Conservation (phyloP, 768 basidiomycete species). For the Multifurca ochricompacta region DNA sequence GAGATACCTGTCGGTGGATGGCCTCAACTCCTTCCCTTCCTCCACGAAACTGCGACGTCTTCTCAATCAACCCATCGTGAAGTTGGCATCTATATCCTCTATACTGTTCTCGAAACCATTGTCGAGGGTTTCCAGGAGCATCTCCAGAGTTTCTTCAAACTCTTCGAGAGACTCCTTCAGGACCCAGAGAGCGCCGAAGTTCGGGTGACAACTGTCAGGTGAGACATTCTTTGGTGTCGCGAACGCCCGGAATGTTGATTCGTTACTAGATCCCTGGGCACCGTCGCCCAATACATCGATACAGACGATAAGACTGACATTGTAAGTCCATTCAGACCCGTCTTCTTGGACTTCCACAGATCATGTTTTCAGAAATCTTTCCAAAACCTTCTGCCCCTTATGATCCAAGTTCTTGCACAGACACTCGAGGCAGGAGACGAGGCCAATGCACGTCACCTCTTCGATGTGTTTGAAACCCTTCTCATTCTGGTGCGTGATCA, state of each 20-base stretch:
- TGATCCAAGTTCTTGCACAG: conserved; percentile 85
- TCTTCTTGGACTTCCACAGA: not conserved
- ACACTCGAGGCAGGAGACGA: conserved; percentile 75
- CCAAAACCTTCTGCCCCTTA: conserved; percentile 77
- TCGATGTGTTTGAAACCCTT: conserved; percentile 94
- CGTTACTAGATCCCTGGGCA: conserved; percentile 64
- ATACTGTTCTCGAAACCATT: conserved; percentile 85
- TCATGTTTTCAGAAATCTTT: conserved; percentile 57
- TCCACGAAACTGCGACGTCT: conserved; percentile 70
- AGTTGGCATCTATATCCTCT: conserved; percentile 84
- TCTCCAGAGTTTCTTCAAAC: conserved; percentile 63
- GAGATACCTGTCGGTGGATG: conserved; percentile 77
- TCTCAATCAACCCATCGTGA: conserved; percentile 71
- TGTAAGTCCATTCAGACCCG: conserved; percentile 39
- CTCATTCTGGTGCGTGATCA: conserved; percentile 66
- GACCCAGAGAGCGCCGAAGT: conserved; percentile 90
- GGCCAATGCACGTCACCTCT: conserved; percentile 74
- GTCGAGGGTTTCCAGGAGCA: conserved; percentile 83
- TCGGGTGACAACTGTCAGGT: conserved; percentile 83
- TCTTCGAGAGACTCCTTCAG: conserved; percentile 62
- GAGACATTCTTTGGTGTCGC: conserved; percentile 17
- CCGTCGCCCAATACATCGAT: conserved; percentile 90
- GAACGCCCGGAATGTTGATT: not conserved
- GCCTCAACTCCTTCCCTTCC: conserved; percentile 83
- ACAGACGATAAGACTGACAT: conserved; percentile 80